Percentiles rank a stretch among this genome's conserved stretches.
phyloP scores from a whole-genome alignment of 192 early-diverging fungal genomes.

The Spinellus fusiger region DNA sequence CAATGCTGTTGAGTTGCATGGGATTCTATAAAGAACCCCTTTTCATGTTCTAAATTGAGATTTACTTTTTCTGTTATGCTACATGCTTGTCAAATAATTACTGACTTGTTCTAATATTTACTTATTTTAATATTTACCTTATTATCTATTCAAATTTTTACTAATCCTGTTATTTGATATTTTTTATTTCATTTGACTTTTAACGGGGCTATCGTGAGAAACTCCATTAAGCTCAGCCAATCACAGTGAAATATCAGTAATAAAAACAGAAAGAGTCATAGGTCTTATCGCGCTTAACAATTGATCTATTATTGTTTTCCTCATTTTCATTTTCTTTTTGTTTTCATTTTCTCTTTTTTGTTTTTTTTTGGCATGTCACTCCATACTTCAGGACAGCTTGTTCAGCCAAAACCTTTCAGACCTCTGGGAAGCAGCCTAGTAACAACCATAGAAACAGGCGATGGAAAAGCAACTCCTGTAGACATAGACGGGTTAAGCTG shows the following conservation, averaged over 20 bases:
- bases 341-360: constrained; percentile 7
- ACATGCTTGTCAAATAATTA: too few species aligned
- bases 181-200: too few species aligned
- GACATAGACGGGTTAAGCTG: constrained; percentile 73
- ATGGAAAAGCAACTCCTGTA: constrained; percentile 34
- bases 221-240: background rate
- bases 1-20: background rate
- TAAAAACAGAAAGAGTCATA: too few species aligned
- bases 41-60: background rate
- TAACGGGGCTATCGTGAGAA: background rate
- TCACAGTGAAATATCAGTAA: too few species aligned
- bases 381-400: too few species aligned
- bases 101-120: too few species aligned
- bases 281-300: too few species aligned
- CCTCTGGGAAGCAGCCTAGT: background rate
- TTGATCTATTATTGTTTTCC: background rate
- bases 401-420: background rate
- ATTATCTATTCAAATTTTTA: too few species aligned
- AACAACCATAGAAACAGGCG: background rate
- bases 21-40: background rate
- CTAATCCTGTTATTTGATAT: too few species aligned
- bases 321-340: background rate
- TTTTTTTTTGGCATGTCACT: constrained; percentile 10
- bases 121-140: too few species aligned
- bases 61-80: background rate